A percentile compares a stretch with the other conserved stretches of the same genome.
These are phyloP conservation scores for Chloropicon primus DNA, from an alignment of 139 green algal species.

Conservation along the genomic window DNA sequence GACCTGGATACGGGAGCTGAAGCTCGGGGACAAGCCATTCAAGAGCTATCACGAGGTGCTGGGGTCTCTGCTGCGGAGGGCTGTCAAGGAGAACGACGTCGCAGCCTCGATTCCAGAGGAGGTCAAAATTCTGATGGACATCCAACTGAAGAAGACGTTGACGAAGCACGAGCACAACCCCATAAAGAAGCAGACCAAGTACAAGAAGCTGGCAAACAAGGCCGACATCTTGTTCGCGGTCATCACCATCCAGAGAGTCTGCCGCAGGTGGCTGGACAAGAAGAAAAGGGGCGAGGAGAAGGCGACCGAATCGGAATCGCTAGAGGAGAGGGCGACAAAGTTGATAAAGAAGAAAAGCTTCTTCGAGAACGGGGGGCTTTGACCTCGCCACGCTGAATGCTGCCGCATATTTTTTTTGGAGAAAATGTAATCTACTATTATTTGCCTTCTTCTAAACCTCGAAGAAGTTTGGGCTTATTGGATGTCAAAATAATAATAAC, in stretches of 20 bases:
- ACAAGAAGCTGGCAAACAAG: background rate
- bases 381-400: no score
- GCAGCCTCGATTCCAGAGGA: slow-evolving; percentile 7
- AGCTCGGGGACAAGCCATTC: slow-evolving; percentile 2
- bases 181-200: background rate
- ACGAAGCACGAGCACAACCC: background rate
- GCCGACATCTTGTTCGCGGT: background rate
- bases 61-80: slow-evolving; percentile 3
- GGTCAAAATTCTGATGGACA: slow-evolving; percentile 1
- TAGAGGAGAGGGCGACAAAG: background rate
- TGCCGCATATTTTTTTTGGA: no score
- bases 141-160: background rate
- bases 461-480: no score
- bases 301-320: background rate
- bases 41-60: slow-evolving; percentile 17
- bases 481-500: no score
- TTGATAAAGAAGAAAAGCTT: no score
- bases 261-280: background rate
- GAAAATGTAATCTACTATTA: no score
- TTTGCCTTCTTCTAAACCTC: no score
- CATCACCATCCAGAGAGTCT: background rate
- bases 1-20: slow-evolving; percentile 5
- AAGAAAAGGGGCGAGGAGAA: background rate
- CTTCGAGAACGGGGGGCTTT: no score
- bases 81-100: slow-evolving; percentile 4